Evolutionary conservation across 805 yeast species (phyloP).

Genomic region (Wickerhamomyces chambardii): DNA sequence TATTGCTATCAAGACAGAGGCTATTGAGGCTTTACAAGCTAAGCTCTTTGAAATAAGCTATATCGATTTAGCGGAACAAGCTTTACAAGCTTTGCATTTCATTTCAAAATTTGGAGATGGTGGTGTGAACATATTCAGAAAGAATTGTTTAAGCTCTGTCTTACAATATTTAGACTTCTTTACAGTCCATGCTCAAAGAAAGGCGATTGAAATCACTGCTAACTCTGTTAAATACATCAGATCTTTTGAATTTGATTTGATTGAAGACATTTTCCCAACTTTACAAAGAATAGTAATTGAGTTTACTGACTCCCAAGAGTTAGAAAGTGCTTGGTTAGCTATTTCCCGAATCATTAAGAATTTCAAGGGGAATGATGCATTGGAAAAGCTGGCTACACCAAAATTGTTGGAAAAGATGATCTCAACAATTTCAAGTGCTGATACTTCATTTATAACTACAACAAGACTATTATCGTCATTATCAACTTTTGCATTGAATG

Average conservation of each 20-base stretch:
- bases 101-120: conserved; percentile 41
- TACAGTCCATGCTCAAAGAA: conserved; percentile 81
- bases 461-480: conserved; percentile 29
- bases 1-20: conserved; percentile 55
- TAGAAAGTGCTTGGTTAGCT: conserved; percentile 59
- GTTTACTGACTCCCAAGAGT: conserved; percentile 47
- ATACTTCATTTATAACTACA: conserved; percentile 20
- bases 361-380: conserved; percentile 32
- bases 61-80: conserved; percentile 91
- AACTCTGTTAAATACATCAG: conserved; percentile 50
- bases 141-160: conserved; percentile 57
- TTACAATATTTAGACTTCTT: conserved; percentile 78
- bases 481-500: conserved; percentile 30
- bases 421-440: conserved; percentile 18
- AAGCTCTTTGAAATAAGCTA: conserved; percentile 68
- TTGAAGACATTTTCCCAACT: conserved; percentile 49
- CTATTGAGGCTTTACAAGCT: conserved; percentile 53
- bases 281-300: conserved; percentile 44
- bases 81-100: conserved; percentile 64
- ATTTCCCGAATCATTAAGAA: conserved; percentile 48
- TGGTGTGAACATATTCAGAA: conserved; percentile 40
- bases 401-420: conserved; percentile 25
- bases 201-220: conserved; percentile 66
- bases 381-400: conserved; percentile 33
- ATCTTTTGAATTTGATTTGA: conserved; percentile 30